A percentile compares a stretch with the other conserved stretches of the same genome.
These are phyloP conservation scores for Pyrenophora graminea DNA, from an alignment of 2,329 filamentous ascomycete species.

Conservation along the genomic window DNA sequence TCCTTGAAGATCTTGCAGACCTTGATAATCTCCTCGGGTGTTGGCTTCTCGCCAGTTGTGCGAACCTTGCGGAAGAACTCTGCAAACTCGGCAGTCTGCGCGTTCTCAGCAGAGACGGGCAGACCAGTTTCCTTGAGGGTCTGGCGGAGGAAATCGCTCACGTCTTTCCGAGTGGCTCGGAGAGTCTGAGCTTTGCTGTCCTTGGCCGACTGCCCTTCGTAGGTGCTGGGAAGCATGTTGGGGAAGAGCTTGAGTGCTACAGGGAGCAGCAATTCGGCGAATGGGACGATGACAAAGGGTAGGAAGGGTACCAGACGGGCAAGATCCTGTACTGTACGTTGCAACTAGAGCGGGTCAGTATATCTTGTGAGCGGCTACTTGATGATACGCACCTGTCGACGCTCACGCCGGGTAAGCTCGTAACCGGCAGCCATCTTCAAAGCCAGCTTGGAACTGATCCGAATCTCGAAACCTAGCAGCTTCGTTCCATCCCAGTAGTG, in stretches of 20 bases:
- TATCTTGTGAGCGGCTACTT: background rate
- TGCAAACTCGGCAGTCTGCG: conserved; percentile 90
- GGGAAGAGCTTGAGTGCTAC: conserved; percentile 94
- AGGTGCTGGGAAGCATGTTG: conserved; percentile 95
- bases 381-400: conserved; percentile 67
- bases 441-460: conserved; percentile 86
- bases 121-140: conserved; percentile 93
- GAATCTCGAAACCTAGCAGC: conserved; percentile 86
- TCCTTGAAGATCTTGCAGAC: conserved; percentile 99
- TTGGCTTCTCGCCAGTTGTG: conserved; percentile 86
- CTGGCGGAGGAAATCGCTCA: conserved; percentile 84
- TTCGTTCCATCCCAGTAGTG: conserved; percentile 99
- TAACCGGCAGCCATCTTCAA: conserved; percentile 98
- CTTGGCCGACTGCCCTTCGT: conserved; percentile 87
- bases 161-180: conserved; percentile 86
- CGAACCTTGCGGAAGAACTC: conserved; percentile 95
- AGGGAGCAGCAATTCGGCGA: conserved; percentile 89
- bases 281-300: conserved; percentile 94
- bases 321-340: conserved; percentile 91
- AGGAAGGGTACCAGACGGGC: conserved; percentile 93
- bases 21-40: conserved; percentile 90
- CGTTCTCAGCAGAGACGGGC: conserved; percentile 79
- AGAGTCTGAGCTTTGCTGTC: conserved; percentile 84
- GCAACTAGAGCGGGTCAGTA: conserved; percentile 57
- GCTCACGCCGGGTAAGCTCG: conserved; percentile 90